Evolutionary conservation across 768 basidiomycete genomes (phyloP).

Genomic region (Trametes elegans): DNA sequence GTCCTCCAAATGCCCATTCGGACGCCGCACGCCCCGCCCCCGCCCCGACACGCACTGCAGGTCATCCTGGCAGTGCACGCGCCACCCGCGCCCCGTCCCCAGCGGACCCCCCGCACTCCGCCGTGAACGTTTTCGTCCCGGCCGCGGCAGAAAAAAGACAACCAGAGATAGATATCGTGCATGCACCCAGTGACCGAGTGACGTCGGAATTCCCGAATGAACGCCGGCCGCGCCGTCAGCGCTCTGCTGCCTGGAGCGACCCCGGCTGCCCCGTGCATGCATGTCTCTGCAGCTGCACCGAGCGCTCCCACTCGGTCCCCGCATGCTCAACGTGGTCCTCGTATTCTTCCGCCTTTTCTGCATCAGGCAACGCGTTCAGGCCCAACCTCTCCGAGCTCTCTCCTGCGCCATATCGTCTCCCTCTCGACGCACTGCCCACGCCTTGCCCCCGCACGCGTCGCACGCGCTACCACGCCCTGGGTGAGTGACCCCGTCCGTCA

Average conservation of each 20-base stretch:
- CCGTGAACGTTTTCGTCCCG: too few species aligned
- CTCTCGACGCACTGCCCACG: neutral
- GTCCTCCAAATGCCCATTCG: too few species aligned
- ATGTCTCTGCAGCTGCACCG: neutral
- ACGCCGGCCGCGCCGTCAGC: constrained; percentile 12
- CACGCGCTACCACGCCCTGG: neutral
- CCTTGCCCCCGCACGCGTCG: constrained; percentile 3
- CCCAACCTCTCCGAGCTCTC: too few species aligned
- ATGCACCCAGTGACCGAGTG: neutral
- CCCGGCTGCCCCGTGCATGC: neutral
- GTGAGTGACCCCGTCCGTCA: neutral
- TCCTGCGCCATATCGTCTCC: neutral
- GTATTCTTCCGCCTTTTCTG: constrained; percentile 1
- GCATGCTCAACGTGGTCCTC: too few species aligned
- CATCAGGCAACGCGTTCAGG: constrained; percentile 4
- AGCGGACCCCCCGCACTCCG: constrained; percentile 16
- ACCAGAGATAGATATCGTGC: neutral
- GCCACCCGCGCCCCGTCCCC: constrained; percentile 6
- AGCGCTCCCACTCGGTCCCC: too few species aligned
- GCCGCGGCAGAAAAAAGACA: neutral
- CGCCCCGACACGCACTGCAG: neutral
- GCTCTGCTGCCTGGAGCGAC: constrained; percentile 10
- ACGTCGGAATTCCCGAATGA: constrained; percentile 16
- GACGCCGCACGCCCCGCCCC: neutral
- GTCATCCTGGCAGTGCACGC: constrained; percentile 1